These are phyloP conservation scores for Amaranthus cruentus DNA, from an alignment of 148 eudicot genomes.

Conservation along the genomic window DNA sequence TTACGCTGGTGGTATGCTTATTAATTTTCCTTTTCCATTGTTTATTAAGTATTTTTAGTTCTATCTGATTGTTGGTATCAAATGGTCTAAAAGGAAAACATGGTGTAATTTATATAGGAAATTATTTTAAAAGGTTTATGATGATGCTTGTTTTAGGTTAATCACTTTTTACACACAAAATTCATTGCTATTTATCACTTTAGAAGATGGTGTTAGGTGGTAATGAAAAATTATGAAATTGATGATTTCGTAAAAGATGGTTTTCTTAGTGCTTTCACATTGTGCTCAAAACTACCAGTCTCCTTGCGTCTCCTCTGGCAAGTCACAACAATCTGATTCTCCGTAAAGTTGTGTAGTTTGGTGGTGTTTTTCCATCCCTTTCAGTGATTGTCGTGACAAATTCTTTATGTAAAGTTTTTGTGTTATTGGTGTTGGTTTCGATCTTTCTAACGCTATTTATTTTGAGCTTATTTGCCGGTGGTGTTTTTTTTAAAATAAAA, in stretches of 20 bases:
- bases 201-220: too few species aligned
- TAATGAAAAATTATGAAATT: too few species aligned
- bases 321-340: not conserved
- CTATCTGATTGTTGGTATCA: not conserved
- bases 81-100: too few species aligned
- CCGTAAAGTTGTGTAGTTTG: not conserved
- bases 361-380: not conserved
- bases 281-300: not conserved
- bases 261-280: not conserved
- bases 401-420: not conserved
- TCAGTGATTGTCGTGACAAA: too few species aligned
- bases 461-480: not conserved
- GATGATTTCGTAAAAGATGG: not conserved
- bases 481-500: constrained; percentile 2
- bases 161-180: too few species aligned
- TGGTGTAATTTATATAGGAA: too few species aligned
- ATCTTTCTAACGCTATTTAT: not conserved
- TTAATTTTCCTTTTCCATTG: not conserved
- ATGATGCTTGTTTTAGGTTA: too few species aligned
- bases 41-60: not conserved
- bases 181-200: too few species aligned
- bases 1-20: constrained; percentile 18
- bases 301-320: not conserved
- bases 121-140: too few species aligned
- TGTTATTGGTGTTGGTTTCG: not conserved